Percentiles rank a stretch among this genome's conserved stretches.
phyloP scores from a whole-genome alignment of 208 protist genomes.

The Leishmania guyanensis region DNA sequence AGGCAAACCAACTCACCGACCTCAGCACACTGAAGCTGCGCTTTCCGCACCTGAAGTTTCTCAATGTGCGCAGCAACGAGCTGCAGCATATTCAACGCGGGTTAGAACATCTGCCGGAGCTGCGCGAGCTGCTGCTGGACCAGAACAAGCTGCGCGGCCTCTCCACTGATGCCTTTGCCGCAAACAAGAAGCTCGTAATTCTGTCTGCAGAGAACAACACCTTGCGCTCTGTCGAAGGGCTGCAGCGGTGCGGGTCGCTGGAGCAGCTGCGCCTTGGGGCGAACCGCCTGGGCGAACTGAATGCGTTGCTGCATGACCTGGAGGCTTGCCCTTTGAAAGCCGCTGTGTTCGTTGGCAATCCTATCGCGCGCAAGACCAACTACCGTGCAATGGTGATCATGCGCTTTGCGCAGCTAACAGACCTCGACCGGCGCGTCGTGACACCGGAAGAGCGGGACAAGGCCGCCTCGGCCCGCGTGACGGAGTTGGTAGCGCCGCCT shows the following conservation, averaged over 20 bases:
- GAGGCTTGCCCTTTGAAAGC: slow-evolving; percentile 33
- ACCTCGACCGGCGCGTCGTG: slow-evolving; percentile 66
- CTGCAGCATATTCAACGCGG: slow-evolving; percentile 77
- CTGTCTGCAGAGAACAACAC: slow-evolving; percentile 83
- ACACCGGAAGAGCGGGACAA: slow-evolving; percentile 77
- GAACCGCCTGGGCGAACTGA: slow-evolving; percentile 78
- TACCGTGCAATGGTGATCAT: slow-evolving; percentile 70
- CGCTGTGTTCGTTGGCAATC: slow-evolving; percentile 68
- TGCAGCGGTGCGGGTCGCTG: slow-evolving; percentile 49
- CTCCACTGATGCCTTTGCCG: slow-evolving; percentile 52
- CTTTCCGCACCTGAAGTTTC: slow-evolving; percentile 69
- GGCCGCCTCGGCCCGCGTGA: slow-evolving; percentile 37
- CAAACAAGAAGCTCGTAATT: slow-evolving; percentile 55
- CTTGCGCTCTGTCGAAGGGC: slow-evolving; percentile 65
- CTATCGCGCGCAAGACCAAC: slow-evolving; percentile 72
- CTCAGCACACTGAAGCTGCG: slow-evolving; percentile 49
- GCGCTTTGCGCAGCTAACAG: slow-evolving; percentile 37
- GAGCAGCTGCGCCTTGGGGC: slow-evolving; percentile 55
- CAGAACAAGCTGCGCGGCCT: slow-evolving; percentile 87
- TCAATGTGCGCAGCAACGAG: slow-evolving; percentile 92
- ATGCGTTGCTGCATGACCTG: slow-evolving; percentile 45
- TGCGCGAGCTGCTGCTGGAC: slow-evolving; percentile 92
- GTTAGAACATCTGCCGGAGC: slow-evolving; percentile 62
- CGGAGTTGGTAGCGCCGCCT: slow-evolving; percentile 56
- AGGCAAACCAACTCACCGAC: slow-evolving; percentile 82